Evolutionary conservation across 257 asterid genomes (phyloP).

Genomic region (Schizonepeta tenuifolia): DNA sequence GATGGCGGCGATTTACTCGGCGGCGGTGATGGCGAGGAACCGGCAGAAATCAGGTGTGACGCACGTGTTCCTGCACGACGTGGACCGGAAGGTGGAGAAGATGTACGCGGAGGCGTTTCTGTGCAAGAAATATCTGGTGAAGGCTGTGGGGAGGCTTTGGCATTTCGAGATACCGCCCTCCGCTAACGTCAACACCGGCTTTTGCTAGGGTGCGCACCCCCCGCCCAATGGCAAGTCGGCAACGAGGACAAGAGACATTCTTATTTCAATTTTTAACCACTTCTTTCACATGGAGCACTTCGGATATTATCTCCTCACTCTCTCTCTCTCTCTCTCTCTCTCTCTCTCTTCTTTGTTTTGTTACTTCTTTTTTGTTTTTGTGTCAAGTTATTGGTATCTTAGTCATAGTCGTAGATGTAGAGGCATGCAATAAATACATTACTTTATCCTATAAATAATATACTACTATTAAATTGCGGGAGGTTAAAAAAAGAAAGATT

Average conservation of each 20-base stretch:
- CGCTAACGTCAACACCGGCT: conserved; percentile 26
- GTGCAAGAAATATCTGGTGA: conserved; percentile 62
- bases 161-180: conserved; percentile 74
- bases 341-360: background rate
- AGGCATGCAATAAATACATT: background rate
- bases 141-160: conserved; percentile 70
- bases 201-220: conserved; percentile 53
- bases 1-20: conserved; percentile 91
- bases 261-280: background rate
- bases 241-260: too few species aligned
- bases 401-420: background rate
- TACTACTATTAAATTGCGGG: background rate
- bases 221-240: too few species aligned
- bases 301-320: background rate
- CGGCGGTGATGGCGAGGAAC: conserved; percentile 87
- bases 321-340: background rate
- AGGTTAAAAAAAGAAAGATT: background rate
- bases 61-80: conserved; percentile 82
- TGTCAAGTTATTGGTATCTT: too few species aligned
- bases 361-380: too few species aligned
- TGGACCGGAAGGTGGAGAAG: conserved; percentile 80
- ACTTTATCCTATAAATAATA: background rate
- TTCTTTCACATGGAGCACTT: conserved; percentile 17
- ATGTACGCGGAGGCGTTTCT: conserved; percentile 66
- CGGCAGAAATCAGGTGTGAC: conserved; percentile 67